Base-by-base conservation (phyloP, 2,329 filamentous ascomycete species). In the Penicillium capsulatum region DNA sequence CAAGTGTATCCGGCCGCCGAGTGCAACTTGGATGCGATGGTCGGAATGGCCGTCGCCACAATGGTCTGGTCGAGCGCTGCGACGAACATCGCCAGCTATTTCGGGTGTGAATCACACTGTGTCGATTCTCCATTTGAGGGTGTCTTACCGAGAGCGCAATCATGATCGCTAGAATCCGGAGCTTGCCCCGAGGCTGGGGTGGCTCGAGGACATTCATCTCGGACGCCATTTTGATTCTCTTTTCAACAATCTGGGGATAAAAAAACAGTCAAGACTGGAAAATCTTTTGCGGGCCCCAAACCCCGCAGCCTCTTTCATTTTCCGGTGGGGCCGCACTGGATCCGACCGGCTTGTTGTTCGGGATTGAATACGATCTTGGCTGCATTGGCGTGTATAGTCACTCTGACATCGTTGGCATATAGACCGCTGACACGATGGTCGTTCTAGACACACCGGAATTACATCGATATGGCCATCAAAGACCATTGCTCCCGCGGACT, bases 1-100 rank as follows among this genome's bases (percentile, higher is more conserved):
- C 85, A 90, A 10, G 81, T 80, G 63, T 88, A 90, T 16, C 84
- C 84, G 11, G 76, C 69, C 3, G 78, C 78, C 4, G 83, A 84
- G 31, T 79, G 57, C 45, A 90, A 77, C 44, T 84, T 72, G 22
- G 72, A 67, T 11, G 71, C 69, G 36, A 82, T 81, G 1, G 77
- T 80, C 0, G 79, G 79, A 0, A 81, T 63, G 2, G 79, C 77
- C 3, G 79, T 81, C 0, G 79, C 76, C 37, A 82, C 70, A 47
- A 81, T 81, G 0, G 78, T 80, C 41, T 62, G 58, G 35, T 69
- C 64, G 3, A 69, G 51, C 1, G 66, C 64, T 3, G 65, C 55
- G 15, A 65, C 49, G 36, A 65, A 62, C 34, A 61, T 51, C 1
- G 57, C 48, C 15, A 62, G 35, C 55, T 58, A 41, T 15, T 28